Evolutionary conservation across 495 filamentous ascomycete genomes (phyloP), one percentile per base, ranked within the genome.

Genomic region (Staphylotrichum longicolle): DNA sequence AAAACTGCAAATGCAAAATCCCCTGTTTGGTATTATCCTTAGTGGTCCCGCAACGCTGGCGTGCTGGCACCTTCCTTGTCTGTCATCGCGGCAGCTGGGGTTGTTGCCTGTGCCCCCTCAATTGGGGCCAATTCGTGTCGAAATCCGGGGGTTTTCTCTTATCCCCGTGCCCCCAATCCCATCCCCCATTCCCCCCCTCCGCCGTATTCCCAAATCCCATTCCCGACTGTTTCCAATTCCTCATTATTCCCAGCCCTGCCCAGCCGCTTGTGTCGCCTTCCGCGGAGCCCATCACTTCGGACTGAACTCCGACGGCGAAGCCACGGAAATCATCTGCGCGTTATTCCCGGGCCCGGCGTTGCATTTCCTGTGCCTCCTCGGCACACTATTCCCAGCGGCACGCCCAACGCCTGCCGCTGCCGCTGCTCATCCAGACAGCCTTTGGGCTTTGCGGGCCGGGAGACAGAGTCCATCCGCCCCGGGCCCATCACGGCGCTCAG

Each of bases 181-280:
- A 50, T 57, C 37, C 15, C 40, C 35, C 44, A 27, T 27, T 1
- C 20, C 20, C 20, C 20, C 20, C 20, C 20, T 27, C 20, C 20
- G 20, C 37, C 35, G 9, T 32, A 32, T 47, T 41, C 58, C 50
- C 49, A 45, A 46, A 10, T 47, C 50, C 42, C 41, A 46, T 47
- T 54, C 49, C 58, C 58, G 41, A 45, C 44, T 30, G 33, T 42
- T 50, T 52, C 35, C 44, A 57, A 63, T 47, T 54, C 57, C 47
- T 60, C 57, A 48, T 39, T 57, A 57, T 61, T 64, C 27, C 62
- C 62, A 64, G 57, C 47, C 57, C 47, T 60, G 62, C 62, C 57
- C 62, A 60, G 62, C 51, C 62, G 62, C 62, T 60, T 64, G 62
- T 57, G 54, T 63, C 35, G 51, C 57, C 63, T 64, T 11, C 7